phyloP scores from a whole-genome alignment of 73 alveolate genomes.

The Symbiodinium pilosum region DNA sequence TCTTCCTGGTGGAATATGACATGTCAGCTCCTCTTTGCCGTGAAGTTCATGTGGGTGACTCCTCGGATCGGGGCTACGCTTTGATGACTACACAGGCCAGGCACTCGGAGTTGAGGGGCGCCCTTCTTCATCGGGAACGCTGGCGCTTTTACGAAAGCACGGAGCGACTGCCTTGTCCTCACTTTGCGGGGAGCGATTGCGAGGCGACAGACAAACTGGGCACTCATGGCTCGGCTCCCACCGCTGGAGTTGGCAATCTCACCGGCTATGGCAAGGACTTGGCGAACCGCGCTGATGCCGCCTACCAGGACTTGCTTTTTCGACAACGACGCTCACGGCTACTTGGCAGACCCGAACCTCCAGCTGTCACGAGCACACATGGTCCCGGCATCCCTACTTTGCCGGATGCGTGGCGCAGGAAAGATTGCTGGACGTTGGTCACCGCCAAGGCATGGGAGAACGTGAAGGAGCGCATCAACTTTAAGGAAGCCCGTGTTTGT shows the following conservation, averaged over 20 bases:
- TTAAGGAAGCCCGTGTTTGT: conserved; percentile 12
- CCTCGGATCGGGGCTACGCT: not conserved
- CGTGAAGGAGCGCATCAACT: not conserved
- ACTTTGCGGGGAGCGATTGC: too few species aligned
- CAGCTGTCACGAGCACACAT: too few species aligned
- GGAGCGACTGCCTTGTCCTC: too few species aligned
- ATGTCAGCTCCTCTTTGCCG: not conserved
- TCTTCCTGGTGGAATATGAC: not conserved
- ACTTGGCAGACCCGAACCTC: not conserved
- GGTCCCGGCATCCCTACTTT: not conserved
- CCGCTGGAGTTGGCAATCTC: not conserved
- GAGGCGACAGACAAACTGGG: not conserved
- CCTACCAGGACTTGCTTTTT: not conserved
- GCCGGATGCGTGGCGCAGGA: not conserved
- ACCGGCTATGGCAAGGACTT: not conserved
- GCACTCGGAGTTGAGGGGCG: not conserved
- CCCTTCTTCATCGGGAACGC: not conserved
- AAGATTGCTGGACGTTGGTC: not conserved
- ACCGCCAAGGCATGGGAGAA: not conserved
- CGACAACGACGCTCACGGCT: not conserved
- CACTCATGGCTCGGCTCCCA: not conserved
- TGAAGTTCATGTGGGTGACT: conserved; percentile 22
- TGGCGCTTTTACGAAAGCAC: not conserved
- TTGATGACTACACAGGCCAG: not conserved
- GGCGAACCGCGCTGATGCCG: not conserved